phyloP scores from a whole-genome alignment of 1,284 basidiomycete genomes.

The Marasmius sp. region DNA sequence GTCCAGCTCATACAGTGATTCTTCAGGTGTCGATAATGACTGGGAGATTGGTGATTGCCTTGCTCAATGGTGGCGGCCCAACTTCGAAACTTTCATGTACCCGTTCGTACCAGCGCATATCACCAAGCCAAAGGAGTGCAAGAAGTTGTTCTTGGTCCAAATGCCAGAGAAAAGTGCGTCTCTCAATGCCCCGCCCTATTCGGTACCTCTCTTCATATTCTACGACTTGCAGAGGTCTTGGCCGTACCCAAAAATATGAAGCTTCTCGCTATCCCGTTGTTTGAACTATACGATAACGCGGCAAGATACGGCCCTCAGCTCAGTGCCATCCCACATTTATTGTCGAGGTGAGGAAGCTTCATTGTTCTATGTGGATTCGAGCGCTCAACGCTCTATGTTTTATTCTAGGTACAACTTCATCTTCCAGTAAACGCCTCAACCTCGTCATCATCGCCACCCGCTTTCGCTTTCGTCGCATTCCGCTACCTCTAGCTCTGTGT shows the following conservation, averaged over 20 bases:
- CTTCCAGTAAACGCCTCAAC: slow-evolving; percentile 48
- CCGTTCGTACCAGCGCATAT: slow-evolving; percentile 97
- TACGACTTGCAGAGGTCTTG: slow-evolving; percentile 71
- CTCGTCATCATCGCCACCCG: not conserved
- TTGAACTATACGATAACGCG: slow-evolving; percentile 97
- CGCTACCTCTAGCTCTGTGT: not conserved
- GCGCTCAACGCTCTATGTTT: not conserved
- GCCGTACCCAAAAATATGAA: slow-evolving; percentile 99
- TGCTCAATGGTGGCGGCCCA: slow-evolving; percentile 96
- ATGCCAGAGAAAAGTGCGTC: slow-evolving; percentile 90
- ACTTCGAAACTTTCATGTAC: slow-evolving; percentile 99
- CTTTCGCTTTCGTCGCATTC: not conserved
- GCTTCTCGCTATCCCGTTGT: slow-evolving; percentile 91
- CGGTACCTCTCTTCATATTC: not conserved
- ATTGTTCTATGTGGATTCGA: not conserved
- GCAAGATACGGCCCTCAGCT: slow-evolving; percentile 91
- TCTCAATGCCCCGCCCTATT: not conserved
- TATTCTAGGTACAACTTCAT: slow-evolving; percentile 65
- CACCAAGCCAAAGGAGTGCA: slow-evolving; percentile 97
- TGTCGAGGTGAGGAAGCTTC: slow-evolving; percentile 69
- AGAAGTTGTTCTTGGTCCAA: slow-evolving; percentile 93
- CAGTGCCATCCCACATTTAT: slow-evolving; percentile 89
- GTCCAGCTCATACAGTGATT: slow-evolving; percentile 60
- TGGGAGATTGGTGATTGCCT: slow-evolving; percentile 97
- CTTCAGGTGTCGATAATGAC: slow-evolving; percentile 77